Evolutionary conservation across 2,329 filamentous ascomycete genomes (phyloP), one percentile per base, ranked within the genome.

Genomic region (Blastomyces silverae): DNA sequence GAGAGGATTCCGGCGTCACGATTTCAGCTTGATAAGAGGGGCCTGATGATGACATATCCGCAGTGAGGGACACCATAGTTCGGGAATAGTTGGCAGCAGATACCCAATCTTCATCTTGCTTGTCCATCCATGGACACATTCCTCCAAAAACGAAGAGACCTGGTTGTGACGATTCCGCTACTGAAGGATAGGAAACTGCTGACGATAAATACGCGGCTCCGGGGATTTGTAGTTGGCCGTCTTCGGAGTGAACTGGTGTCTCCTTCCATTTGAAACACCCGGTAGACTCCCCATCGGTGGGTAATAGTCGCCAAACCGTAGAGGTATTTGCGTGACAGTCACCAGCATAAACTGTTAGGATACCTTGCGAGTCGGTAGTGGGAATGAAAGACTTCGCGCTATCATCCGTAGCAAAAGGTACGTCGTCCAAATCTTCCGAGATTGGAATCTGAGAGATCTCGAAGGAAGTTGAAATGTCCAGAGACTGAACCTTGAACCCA

Each of bases 71-170:
- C n/a, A 93, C 76, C 89, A 96, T 92, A 25, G 83, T 79, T 72
- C 91, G 91, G 1, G 91, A 92, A 75, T 96, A 97, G 52, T 86
- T 84, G 13, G 89, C 91, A 11, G 81, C 75, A 1, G 84, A 83
- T 67, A 90, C 85, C 88, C 91, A 92, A 39, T 81, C 80, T 7
- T 78, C 72, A 22, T 76, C 73, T 25, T 79, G 75, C n/a, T 75
- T 73, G 8, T 75, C 75, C 2, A 72, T 70, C 34, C 73, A 76
- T 4, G 89, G 88, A 71, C 93, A 97, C 91, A 97, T 96, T 69
- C 93, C 93, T 46, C 92, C 93, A 76, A 96, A 97, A 7, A 88
- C 79, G 73, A 92, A 96, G 25, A 89, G 77, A 13, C 81, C 81
- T 0, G 85, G 83, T 15, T 50, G 61, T 39, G 66, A 48, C 22